Conservation (phyloP, 176 grass and related monocot genomes). For the Oryza brachyantha region DNA sequence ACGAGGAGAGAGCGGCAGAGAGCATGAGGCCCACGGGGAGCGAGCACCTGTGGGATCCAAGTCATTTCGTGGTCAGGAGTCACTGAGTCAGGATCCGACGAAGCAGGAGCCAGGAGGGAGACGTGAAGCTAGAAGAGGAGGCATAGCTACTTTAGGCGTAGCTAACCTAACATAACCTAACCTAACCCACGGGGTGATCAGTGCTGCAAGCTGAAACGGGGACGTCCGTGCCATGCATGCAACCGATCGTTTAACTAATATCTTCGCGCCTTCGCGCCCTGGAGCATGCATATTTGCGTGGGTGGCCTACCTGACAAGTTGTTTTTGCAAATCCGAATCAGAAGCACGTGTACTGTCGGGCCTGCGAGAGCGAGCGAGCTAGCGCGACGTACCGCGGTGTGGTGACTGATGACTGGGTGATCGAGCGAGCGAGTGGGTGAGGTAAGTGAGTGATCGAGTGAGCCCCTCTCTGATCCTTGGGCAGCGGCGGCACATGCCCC, state of each 20-base stretch:
- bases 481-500: constrained; percentile 15
- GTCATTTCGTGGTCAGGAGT: background rate
- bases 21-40: background rate
- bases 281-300: background rate
- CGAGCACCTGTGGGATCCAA: background rate
- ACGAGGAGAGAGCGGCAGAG: background rate
- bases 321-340: constrained; percentile 6
- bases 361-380: too few species aligned
- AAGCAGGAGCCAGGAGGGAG: background rate
- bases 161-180: background rate
- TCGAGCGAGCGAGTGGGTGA: too few species aligned
- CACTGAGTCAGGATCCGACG: too few species aligned
- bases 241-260: too few species aligned
- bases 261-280: background rate
- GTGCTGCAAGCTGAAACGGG: too few species aligned
- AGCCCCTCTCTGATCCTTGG: background rate
- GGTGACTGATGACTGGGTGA: too few species aligned
- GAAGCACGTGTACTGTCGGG: background rate
- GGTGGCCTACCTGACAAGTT: background rate
- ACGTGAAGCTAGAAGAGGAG: background rate
- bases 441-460: background rate
- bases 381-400: too few species aligned
- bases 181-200: background rate
- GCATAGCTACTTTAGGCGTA: background rate
- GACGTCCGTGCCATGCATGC: background rate